Base-by-base conservation (phyloP, 1,139 yeast species). In the Debaryomyces udenii region DNA sequence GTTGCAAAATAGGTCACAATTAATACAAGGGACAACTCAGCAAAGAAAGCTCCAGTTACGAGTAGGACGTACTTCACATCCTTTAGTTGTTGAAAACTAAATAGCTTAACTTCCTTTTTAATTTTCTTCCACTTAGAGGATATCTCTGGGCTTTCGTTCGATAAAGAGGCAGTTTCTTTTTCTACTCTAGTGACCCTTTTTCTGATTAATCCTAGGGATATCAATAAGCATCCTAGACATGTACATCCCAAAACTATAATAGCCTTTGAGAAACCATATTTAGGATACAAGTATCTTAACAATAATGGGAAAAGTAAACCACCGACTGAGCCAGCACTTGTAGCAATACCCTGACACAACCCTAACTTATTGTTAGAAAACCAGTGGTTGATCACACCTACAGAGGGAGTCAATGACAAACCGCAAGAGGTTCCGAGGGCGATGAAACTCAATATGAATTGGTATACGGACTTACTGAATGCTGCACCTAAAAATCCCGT, bases 281-380 rank as follows among this genome's bases (percentile, higher is more conserved):
- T 67, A 2, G 59, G 57, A 51, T 80, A 83, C 11, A 81, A 57
- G 27, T 69, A 67, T 45, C 83, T 64, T 46, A 83, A 67, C 65
- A 82, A 70, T 37, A 81, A 66, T 1, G 89, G 86, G 58, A 82
- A 78, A 10, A 75, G 56, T 22, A 80, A 64, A 26, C 87, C 88
- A 10, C 87, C 88, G 9, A 81, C 63, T 13, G 83, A 76, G 0
- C 86, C 87, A 13, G 87, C 87, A 52, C 76, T 65, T 1, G 85
- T 77, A 2, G 85, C 81, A 0, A 80, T 47, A 0, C 84, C 83
- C 14, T 78, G 69, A 3, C 81, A 82, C 24, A 68, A 59, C 0
- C 83, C 86, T 41, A 86, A 64, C 44, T 71, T 73, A 36, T 61
- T 63, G 14, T 31, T 32, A 42, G 63, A 60, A 51, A 81, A 82